Conservation (phyloP, 2,329 filamentous ascomycete species). For the Botrytis paeoniae region DNA sequence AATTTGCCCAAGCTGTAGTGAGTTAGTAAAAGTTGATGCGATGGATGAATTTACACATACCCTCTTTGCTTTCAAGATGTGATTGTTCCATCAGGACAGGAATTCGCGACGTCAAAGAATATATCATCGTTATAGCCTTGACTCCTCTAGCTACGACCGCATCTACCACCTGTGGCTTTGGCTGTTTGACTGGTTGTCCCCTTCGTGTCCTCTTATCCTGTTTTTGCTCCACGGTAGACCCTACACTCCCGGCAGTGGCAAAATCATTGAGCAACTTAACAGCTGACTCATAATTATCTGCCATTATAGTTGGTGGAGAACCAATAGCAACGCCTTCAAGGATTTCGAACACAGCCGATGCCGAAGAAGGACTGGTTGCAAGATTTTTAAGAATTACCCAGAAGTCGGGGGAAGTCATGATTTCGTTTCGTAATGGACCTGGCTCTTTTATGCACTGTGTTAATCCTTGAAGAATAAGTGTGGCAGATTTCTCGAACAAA, state of each 20-base stretch:
- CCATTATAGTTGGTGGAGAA: conserved; percentile 75
- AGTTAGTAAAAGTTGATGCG: not conserved
- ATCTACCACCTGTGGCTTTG: conserved; percentile 50
- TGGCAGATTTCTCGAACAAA: conserved; percentile 70
- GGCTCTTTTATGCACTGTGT: conserved; percentile 75
- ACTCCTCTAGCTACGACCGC: conserved; percentile 73
- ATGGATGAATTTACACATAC: conserved; percentile 6
- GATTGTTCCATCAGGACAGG: conserved; percentile 88
- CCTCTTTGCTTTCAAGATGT: conserved; percentile 79
- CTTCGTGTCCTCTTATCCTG: conserved; percentile 52
- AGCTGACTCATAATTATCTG: conserved; percentile 92
- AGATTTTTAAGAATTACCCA: conserved; percentile 85
- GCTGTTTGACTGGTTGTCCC: conserved; percentile 46
- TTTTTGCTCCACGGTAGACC: conserved; percentile 66
- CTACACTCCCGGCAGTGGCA: conserved; percentile 75
- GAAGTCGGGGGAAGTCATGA: conserved; percentile 95
- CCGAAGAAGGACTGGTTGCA: conserved; percentile 65
- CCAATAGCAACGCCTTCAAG: conserved; percentile 73
- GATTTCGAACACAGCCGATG: conserved; percentile 80
- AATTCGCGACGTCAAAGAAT: conserved; percentile 76
- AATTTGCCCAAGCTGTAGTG: conserved; percentile 78
- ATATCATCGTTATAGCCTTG: conserved; percentile 77
- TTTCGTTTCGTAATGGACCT: conserved; percentile 78
- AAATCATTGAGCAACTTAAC: conserved; percentile 86
- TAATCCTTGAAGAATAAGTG: conserved; percentile 74